Evolutionary conservation across 768 basidiomycete species (phyloP), one percentile per base, ranked within the genome.

Genomic region (Clitopilus hobsonii): DNA sequence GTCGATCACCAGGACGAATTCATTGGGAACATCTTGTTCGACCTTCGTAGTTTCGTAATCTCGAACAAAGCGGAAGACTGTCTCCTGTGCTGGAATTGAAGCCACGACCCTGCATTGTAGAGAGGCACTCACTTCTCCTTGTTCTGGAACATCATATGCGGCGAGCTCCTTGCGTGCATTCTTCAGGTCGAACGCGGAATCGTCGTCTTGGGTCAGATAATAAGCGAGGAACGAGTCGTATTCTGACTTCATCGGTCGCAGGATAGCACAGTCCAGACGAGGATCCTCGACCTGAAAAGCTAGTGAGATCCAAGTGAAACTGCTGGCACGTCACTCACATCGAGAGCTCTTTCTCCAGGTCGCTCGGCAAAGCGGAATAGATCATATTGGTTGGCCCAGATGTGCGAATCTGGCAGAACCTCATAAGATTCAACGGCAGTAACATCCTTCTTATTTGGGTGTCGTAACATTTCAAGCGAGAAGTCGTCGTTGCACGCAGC

Each of bases 321-420:
- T n/a, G n/a, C n/a, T n/a, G n/a, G n/a, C n/a, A 29, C 14, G 36
- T 32, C 25, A 70, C 82, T 53, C 52, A 90, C 90, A 60, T 92
- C 90, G 6, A 80, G 62, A 13, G 80, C 62, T 45, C 85, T 75
- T 54, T 94, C 91, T n/a, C 91, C 91, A 14, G 91, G 91, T 18
- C 91, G 75, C 66, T 94, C 91, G 10, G 85, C 85, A 66, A 94
- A 94, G 55, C 86, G 75, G 76, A 94, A 92, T 52, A 94, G 67
- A 67, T 94, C 91, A 65, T 93, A 92, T 58, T 88, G 87, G 65
- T 92, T 95, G 38, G 90, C 83, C 91, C 92, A 96, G 30, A 94
- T 85, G 57, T 89, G 85, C 3, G 81, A 79, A 63, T 96, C 92
- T 0, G 94, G 94, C 11, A 93, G 77, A 53, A 95, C 73, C 58